Evolutionary conservation across 129 eudicot genomes (phyloP).

Genomic region (Tagetes erecta): DNA sequence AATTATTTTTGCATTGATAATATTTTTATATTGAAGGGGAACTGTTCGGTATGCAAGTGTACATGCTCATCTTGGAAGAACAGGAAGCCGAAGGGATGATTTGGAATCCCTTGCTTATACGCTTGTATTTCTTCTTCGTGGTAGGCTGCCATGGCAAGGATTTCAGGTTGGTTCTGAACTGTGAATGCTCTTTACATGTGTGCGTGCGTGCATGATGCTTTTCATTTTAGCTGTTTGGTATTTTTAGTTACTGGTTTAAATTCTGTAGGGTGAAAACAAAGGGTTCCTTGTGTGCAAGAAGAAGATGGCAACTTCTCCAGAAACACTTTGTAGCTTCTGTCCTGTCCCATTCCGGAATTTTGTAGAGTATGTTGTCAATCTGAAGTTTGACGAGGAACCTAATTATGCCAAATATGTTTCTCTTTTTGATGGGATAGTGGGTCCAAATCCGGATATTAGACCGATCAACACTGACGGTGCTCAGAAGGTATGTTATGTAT

Average conservation of each 20-base stretch:
- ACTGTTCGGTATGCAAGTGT: constrained; percentile 96
- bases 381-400: constrained; percentile 84
- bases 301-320: constrained; percentile 95
- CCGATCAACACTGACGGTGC: constrained; percentile 88
- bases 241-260: constrained; percentile 20
- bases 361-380: constrained; percentile 72
- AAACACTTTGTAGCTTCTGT: constrained; percentile 68
- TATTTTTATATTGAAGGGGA: constrained; percentile 52
- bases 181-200: neutral
- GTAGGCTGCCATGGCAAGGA: constrained; percentile 93
- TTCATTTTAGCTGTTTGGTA: neutral
- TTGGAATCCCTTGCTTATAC: constrained; percentile 94
- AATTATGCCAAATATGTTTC: constrained; percentile 78
- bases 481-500: constrained; percentile 55
- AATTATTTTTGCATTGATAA: neutral
- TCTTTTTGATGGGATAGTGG: constrained; percentile 85
- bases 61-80: constrained; percentile 95
- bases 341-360: constrained; percentile 78
- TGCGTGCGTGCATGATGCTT: neutral
- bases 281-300: constrained; percentile 90
- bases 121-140: constrained; percentile 80
- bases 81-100: constrained; percentile 94
- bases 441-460: constrained; percentile 85
- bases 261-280: constrained; percentile 74
- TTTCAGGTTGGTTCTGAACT: constrained; percentile 55